Percentiles rank a stretch among this genome's conserved stretches.
Evolutionary conservation across 345 rosid genomes (phyloP).

Genomic region (Dimocarpus longan): DNA sequence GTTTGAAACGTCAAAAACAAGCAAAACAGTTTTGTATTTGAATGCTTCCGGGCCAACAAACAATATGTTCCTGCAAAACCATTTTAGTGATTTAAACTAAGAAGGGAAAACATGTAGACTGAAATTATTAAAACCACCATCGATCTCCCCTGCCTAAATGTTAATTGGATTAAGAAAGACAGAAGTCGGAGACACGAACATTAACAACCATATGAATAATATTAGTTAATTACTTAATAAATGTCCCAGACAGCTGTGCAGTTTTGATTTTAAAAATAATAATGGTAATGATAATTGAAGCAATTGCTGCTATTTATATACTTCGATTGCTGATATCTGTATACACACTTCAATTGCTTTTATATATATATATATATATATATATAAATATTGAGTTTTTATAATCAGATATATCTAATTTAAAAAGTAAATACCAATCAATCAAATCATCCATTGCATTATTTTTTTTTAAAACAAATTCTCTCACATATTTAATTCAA

Average conservation of each 20-base stretch:
- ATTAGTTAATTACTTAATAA: not conserved
- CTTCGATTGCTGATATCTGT: no score
- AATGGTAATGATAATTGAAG: not conserved
- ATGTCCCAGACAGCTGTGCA: not conserved
- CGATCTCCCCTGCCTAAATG: not conserved
- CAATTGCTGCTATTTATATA: not conserved
- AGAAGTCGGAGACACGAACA: constrained; percentile 35
- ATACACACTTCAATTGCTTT: no score
- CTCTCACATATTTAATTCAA: no score
- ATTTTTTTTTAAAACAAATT: no score
- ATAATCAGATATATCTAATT: no score
- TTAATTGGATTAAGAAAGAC: not conserved
- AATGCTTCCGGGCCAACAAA: not conserved
- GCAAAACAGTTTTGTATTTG: not conserved
- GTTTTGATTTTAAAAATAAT: not conserved
- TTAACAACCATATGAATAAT: not conserved
- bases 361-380: no score
- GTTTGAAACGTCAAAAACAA: not conserved
- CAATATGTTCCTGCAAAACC: not conserved
- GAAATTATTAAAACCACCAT: not conserved
- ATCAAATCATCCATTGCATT: no score
- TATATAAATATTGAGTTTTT: no score
- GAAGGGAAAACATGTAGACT: not conserved
- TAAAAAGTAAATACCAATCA: no score
- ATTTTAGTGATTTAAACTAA: no score